Conservation (phyloP, 2,329 filamentous ascomycete genomes). For the Cladosporium sp. region DNA sequence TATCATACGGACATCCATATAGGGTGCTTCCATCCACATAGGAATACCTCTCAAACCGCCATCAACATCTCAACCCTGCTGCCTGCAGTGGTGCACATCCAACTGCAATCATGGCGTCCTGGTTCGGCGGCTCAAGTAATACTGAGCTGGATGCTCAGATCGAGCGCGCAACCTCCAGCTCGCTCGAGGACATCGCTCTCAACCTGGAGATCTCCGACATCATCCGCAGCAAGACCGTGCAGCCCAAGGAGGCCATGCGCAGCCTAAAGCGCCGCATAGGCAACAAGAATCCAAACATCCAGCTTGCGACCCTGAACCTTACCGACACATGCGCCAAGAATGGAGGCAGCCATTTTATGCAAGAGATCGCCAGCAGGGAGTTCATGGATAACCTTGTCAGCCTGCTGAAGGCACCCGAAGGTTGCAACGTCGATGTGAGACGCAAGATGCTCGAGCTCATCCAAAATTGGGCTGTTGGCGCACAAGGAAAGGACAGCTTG, state of each 20-base stretch:
- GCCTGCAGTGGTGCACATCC: background rate
- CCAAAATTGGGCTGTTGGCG: slow-evolving; percentile 88
- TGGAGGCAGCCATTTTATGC: slow-evolving; percentile 90
- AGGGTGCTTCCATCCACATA: background rate
- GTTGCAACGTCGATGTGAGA: slow-evolving; percentile 67
- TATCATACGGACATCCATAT: background rate
- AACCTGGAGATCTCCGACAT: slow-evolving; percentile 98
- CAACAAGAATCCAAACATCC: slow-evolving; percentile 96
- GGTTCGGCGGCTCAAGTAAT: slow-evolving; percentile 77
- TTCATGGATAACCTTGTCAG: slow-evolving; percentile 98
- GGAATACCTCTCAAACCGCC: background rate
- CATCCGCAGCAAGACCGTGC: slow-evolving; percentile 95
- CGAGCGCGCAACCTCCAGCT: slow-evolving; percentile 90
- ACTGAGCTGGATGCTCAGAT: slow-evolving; percentile 96
- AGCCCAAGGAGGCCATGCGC: slow-evolving; percentile 97
- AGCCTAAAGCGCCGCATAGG: slow-evolving; percentile 91
- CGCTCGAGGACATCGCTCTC: slow-evolving; percentile 95
- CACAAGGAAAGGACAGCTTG: slow-evolving; percentile 80
- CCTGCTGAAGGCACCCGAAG: slow-evolving; percentile 77
- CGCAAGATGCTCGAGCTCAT: slow-evolving; percentile 90
- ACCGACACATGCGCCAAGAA: slow-evolving; percentile 99
- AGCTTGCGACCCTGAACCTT: slow-evolving; percentile 91
- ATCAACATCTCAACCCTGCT: background rate
- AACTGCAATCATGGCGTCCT: slow-evolving; percentile 77
- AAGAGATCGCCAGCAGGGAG: slow-evolving; percentile 92